Percentiles rank a stretch among this genome's conserved stretches.
These are phyloP conservation scores for Colletotrichum sp. DNA, from an alignment of 2,329 filamentous ascomycete species.

Conservation along the genomic window DNA sequence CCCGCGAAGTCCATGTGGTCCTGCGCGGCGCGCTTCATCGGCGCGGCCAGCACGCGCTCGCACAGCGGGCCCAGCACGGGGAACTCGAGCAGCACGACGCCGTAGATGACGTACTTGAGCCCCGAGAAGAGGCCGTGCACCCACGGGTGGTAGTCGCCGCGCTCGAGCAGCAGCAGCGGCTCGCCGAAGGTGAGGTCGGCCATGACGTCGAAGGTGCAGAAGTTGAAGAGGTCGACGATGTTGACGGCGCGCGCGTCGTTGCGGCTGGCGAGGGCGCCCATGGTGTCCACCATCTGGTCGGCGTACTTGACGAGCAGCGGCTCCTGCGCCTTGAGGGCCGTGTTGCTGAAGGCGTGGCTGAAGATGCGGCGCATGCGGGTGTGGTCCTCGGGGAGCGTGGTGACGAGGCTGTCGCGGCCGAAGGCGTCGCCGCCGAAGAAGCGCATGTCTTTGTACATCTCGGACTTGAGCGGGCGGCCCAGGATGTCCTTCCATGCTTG, in stretches of 20 bases:
- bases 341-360: conserved; percentile 27
- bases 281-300: conserved; percentile 37
- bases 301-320: conserved; percentile 39
- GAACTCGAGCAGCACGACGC: conserved; percentile 9
- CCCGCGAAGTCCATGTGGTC: conserved; percentile 8
- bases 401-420: conserved; percentile 25
- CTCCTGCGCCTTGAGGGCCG: conserved; percentile 28
- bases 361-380: conserved; percentile 19
- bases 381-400: conserved; percentile 7
- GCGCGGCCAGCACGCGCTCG: background rate
- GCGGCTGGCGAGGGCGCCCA: conserved; percentile 27
- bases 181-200: conserved; percentile 34
- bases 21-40: conserved; percentile 7
- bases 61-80: conserved; percentile 9
- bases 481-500: conserved; percentile 21
- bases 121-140: conserved; percentile 26
- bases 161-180: conserved; percentile 29
- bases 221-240: conserved; percentile 26
- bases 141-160: conserved; percentile 28
- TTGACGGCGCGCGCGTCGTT: background rate
- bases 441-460: conserved; percentile 14
- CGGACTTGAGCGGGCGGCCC: conserved; percentile 9
- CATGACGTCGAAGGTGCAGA: conserved; percentile 33
- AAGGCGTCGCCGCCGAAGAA: conserved; percentile 18
- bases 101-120: conserved; percentile 4